Percentiles rank a stretch among this genome's conserved stretches.
phyloP scores from a whole-genome alignment of 345 rosid species.

The Syzygium jambos region DNA sequence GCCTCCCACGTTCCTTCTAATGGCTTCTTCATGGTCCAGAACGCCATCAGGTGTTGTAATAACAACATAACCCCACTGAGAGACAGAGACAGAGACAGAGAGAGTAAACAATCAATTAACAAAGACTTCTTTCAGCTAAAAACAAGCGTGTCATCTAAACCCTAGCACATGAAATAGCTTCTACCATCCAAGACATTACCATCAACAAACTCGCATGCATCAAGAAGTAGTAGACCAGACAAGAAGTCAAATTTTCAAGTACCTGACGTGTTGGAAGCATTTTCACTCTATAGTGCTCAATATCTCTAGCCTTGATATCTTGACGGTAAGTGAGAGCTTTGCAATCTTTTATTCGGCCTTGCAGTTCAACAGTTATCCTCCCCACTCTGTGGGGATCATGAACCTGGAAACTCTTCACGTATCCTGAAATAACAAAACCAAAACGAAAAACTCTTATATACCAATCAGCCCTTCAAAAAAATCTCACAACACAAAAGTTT shows the following conservation, averaged over 20 bases:
- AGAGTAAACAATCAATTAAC: background rate
- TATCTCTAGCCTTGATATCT: slow-evolving; percentile 73
- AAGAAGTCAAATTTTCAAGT: background rate
- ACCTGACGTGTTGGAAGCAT: slow-evolving; percentile 92
- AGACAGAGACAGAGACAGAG: background rate
- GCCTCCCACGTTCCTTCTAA: slow-evolving; percentile 71
- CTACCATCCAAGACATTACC: background rate
- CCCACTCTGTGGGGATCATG: slow-evolving; percentile 86
- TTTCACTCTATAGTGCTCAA: slow-evolving; percentile 47
- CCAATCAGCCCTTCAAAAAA: background rate
- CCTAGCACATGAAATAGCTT: background rate
- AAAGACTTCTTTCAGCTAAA: background rate
- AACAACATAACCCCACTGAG: slow-evolving; percentile 93
- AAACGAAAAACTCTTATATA: background rate
- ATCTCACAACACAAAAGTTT: background rate
- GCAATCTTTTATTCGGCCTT: slow-evolving; percentile 84
- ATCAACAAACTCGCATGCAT: background rate
- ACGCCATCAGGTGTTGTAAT: slow-evolving; percentile 88
- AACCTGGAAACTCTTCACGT: slow-evolving; percentile 61
- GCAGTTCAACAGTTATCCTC: slow-evolving; percentile 71
- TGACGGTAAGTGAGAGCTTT: slow-evolving; percentile 79
- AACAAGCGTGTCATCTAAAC: background rate
- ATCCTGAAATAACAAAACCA: slow-evolving; percentile 32
- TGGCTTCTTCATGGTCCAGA: slow-evolving; percentile 94
- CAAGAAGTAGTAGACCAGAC: background rate